phyloP scores from a whole-genome alignment of 2,329 filamentous ascomycete species.

The Microsporum audouinii region DNA sequence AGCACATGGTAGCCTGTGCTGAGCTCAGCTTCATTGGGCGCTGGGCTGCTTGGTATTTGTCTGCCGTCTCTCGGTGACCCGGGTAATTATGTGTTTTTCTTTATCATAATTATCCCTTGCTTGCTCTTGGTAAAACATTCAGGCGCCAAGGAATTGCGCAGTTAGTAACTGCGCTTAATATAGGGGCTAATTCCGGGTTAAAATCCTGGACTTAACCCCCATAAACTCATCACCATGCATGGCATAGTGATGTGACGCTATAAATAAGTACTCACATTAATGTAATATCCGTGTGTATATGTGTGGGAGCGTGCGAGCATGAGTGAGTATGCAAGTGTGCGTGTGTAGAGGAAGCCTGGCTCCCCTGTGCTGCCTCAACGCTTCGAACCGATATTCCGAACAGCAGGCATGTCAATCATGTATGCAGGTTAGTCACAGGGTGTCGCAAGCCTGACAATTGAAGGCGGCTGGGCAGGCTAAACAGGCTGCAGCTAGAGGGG shows the following conservation, averaged over 20 bases:
- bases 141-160: background rate
- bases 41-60: background rate
- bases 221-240: background rate
- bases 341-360: background rate
- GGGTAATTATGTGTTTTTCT: background rate
- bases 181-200: constrained; percentile 4
- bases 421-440: background rate
- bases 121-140: background rate
- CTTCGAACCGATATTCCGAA: background rate
- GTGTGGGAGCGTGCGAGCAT: background rate
- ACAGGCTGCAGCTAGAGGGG: background rate
- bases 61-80: background rate
- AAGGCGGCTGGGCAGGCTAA: background rate
- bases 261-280: background rate
- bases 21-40: background rate
- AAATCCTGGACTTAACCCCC: background rate
- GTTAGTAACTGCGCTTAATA: constrained; percentile 1
- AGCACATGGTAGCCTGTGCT: background rate
- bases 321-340: background rate
- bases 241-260: background rate
- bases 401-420: background rate
- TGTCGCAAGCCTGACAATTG: constrained; percentile 1
- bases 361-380: background rate
- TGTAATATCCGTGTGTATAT: background rate
- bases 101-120: background rate